These are phyloP conservation scores for Lipomyces japonicus DNA, from an alignment of 805 yeast genomes.

Conservation along the genomic window DNA sequence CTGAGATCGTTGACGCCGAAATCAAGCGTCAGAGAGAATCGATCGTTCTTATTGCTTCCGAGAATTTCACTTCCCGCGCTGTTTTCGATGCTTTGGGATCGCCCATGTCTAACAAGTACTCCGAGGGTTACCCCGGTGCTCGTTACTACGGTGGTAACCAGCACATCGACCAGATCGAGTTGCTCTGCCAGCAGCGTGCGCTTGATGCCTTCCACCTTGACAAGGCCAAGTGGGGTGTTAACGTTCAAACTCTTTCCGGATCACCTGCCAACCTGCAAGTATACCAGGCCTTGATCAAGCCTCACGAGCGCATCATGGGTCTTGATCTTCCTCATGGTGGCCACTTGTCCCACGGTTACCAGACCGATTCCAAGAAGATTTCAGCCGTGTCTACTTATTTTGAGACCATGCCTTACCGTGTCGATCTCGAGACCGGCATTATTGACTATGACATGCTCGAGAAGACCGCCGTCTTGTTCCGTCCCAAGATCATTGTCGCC, in stretches of 20 bases:
- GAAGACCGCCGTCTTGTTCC: constrained; percentile 81
- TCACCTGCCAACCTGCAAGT: constrained; percentile 98
- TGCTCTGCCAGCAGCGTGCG: constrained; percentile 91
- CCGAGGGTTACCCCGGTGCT: constrained; percentile 99
- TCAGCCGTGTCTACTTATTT: constrained; percentile 94
- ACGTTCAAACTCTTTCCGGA: constrained; percentile 93
- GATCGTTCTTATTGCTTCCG: constrained; percentile 90
- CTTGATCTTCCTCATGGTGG: constrained; percentile 98
- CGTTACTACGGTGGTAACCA: constrained; percentile 99
- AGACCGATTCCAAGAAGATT: constrained; percentile 87
- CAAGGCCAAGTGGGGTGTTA: constrained; percentile 92
- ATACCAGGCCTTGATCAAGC: constrained; percentile 90
- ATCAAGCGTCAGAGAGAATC: constrained; percentile 89
- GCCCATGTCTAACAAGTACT: constrained; percentile 97
- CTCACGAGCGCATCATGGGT: constrained; percentile 97
- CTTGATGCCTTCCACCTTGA: constrained; percentile 78
- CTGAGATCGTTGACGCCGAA: constrained; percentile 55
- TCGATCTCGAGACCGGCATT: constrained; percentile 83
- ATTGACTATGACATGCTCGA: constrained; percentile 96
- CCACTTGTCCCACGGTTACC: constrained; percentile 97
- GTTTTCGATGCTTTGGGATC: constrained; percentile 96
- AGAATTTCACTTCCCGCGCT: constrained; percentile 93
- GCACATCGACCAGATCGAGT: constrained; percentile 90
- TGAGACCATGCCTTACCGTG: constrained; percentile 98
- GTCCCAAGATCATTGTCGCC: constrained; percentile 95